Evolutionary conservation across 345 rosid genomes (phyloP).

Genomic region (Cochlearia excelsa): DNA sequence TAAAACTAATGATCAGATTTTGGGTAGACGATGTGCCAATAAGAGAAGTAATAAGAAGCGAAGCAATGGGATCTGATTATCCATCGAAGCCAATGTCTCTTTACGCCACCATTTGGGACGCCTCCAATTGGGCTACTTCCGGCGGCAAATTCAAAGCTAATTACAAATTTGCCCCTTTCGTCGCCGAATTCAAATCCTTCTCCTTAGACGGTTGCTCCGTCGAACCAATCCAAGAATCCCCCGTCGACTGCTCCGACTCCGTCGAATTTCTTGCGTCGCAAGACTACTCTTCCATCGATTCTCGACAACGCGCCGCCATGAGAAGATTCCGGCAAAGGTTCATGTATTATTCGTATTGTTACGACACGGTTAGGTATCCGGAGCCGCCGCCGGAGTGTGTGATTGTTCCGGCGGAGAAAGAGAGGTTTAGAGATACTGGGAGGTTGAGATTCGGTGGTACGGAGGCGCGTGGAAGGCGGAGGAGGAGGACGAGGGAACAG

Average conservation of each 20-base stretch:
- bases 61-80: slow-evolving; percentile 72
- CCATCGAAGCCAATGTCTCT: slow-evolving; percentile 87
- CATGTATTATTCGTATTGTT: slow-evolving; percentile 88
- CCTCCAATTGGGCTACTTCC: slow-evolving; percentile 84
- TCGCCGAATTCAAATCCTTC: slow-evolving; percentile 62
- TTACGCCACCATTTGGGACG: slow-evolving; percentile 97
- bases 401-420: slow-evolving; percentile 47
- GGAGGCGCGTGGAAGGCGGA: slow-evolving; percentile 29
- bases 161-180: slow-evolving; percentile 72
- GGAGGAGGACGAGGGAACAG: slow-evolving; percentile 25
- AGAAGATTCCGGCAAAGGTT: slow-evolving; percentile 57
- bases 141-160: slow-evolving; percentile 76
- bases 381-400: slow-evolving; percentile 63
- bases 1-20: slow-evolving; percentile 46
- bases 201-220: slow-evolving; percentile 66
- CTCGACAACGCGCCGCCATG: slow-evolving; percentile 51
- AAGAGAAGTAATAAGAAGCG: slow-evolving; percentile 61
- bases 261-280: slow-evolving; percentile 39
- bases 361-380: slow-evolving; percentile 60
- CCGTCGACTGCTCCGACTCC: slow-evolving; percentile 36
- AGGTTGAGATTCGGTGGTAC: slow-evolving; percentile 74
- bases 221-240: slow-evolving; percentile 55
- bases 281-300: slow-evolving; percentile 45
- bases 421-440: slow-evolving; percentile 60
- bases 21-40: slow-evolving; percentile 84